phyloP scores from a whole-genome alignment of 352 stramenopile genomes.

The Pythium aristosporum region DNA sequence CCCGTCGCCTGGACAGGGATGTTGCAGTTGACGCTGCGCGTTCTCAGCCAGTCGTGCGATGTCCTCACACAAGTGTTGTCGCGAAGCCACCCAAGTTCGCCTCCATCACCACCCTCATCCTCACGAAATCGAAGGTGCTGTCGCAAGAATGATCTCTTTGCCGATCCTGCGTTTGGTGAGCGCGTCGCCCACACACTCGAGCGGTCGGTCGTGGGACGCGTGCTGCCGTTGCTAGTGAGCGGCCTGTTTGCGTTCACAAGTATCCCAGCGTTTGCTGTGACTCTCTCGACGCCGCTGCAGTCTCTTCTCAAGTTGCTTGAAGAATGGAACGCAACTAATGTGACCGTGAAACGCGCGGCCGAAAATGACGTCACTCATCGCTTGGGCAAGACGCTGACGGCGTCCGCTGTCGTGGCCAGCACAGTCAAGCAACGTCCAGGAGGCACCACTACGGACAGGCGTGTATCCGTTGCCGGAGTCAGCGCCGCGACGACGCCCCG shows the following conservation, averaged over 20 bases:
- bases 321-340: conserved; percentile 19
- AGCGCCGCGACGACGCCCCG: neutral
- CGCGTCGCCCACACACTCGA: conserved; percentile 1
- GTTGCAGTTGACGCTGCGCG: conserved; percentile 8
- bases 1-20: conserved; percentile 14
- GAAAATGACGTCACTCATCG: conserved; percentile 3
- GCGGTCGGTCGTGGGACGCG: conserved; percentile 14
- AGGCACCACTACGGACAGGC: neutral
- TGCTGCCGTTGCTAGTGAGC: conserved; percentile 17
- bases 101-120: neutral
- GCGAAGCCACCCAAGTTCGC: conserved; percentile 14
- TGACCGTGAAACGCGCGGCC: neutral
- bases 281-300: conserved; percentile 7
- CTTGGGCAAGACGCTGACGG: conserved; percentile 10
- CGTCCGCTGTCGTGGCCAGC: neutral
- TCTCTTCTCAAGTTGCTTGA: conserved; percentile 16
- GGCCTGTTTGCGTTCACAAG: conserved; percentile 11
- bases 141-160: conserved; percentile 1
- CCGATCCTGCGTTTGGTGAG: conserved; percentile 6
- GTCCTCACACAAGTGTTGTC: conserved; percentile 13
- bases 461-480: neutral
- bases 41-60: conserved; percentile 10
- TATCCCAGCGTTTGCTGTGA: conserved; percentile 22
- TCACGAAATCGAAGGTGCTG: neutral
- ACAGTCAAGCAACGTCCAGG: neutral